Percentiles rank a stretch among this genome's conserved stretches.
Conservation (phyloP, 208 protist genomes). For the Borovskyia barvae region DNA sequence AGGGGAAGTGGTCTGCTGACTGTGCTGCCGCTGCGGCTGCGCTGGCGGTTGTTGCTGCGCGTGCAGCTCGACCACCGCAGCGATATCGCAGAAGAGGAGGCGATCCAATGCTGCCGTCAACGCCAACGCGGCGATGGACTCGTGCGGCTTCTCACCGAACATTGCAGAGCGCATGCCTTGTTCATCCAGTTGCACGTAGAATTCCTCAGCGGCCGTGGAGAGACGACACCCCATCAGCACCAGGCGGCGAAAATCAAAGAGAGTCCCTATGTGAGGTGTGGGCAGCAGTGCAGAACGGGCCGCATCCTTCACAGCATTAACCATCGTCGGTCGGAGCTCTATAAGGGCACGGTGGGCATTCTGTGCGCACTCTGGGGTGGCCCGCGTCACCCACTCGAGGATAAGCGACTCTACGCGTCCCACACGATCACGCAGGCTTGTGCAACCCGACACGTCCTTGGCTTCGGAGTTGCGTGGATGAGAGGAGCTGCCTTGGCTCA, state of each 20-base stretch:
- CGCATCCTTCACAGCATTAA: conserved; percentile 6
- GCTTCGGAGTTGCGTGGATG: too few species aligned
- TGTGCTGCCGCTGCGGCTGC: conserved; percentile 18
- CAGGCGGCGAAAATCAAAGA: conserved; percentile 11
- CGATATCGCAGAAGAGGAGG: conserved; percentile 30
- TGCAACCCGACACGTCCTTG: conserved; percentile 16
- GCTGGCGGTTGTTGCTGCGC: neutral
- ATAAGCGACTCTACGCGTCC: conserved; percentile 4
- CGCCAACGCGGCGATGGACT: conserved; percentile 29
- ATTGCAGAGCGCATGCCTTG: conserved; percentile 11
- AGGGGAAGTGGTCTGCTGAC: conserved; percentile 22
- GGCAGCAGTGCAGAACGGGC: neutral
- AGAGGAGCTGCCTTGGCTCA: too few species aligned
- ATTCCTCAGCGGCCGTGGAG: conserved; percentile 31
- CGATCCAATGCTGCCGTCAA: conserved; percentile 22
- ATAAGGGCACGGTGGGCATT: conserved; percentile 12
- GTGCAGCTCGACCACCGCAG: conserved; percentile 11
- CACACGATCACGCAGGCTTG: conserved; percentile 3
- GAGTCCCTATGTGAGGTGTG: neutral
- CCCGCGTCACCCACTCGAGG: conserved; percentile 4
- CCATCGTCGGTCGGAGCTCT: conserved; percentile 8
- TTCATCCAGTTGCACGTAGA: conserved; percentile 34
- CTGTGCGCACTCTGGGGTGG: conserved; percentile 3
- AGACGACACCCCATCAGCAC: conserved; percentile 17
- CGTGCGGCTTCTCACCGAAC: conserved; percentile 14